Evolutionary conservation across 495 filamentous ascomycete genomes (phyloP).

Genomic region (Trichoderma reesei): DNA sequence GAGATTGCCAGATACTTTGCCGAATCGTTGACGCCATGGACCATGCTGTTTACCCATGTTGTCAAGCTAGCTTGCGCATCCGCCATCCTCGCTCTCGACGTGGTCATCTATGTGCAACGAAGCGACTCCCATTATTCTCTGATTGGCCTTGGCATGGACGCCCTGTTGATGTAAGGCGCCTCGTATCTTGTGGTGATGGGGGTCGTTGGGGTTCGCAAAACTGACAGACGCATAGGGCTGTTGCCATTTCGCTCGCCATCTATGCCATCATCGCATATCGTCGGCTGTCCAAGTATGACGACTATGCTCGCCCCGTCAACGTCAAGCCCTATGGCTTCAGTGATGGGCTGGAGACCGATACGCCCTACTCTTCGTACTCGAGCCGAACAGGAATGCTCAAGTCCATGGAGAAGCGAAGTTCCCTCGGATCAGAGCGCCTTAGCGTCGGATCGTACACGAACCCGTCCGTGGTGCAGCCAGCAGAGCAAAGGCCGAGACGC

Average conservation of each 20-base stretch:
- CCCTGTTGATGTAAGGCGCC: slow-evolving; percentile 26
- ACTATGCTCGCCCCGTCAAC: slow-evolving; percentile 31
- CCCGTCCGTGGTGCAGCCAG: neutral
- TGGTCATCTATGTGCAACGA: slow-evolving; percentile 28
- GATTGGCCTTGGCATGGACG: slow-evolving; percentile 33
- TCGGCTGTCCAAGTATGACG: slow-evolving; percentile 32
- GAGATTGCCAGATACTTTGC: slow-evolving; percentile 32
- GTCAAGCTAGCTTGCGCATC: slow-evolving; percentile 33
- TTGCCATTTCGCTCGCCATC: slow-evolving; percentile 24
- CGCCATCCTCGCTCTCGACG: slow-evolving; percentile 35
- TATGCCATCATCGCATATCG: slow-evolving; percentile 34
- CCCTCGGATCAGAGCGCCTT: slow-evolving; percentile 3
- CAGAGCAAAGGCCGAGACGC: slow-evolving; percentile 18
- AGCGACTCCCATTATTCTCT: slow-evolving; percentile 33
- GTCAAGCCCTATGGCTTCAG: slow-evolving; percentile 23
- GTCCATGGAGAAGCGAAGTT: neutral
- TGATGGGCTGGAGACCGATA: slow-evolving; percentile 11
- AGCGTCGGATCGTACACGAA: neutral
- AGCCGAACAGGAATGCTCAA: slow-evolving; percentile 3
- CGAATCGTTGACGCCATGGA: slow-evolving; percentile 36
- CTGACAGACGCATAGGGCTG: slow-evolving; percentile 14
- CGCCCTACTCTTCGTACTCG: slow-evolving; percentile 13
- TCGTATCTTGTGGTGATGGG: neutral
- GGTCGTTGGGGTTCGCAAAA: neutral
- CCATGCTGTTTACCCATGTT: slow-evolving; percentile 33